These are phyloP conservation scores for Piper betle DNA, from an alignment of 164 flowering plant species.

Conservation along the genomic window DNA sequence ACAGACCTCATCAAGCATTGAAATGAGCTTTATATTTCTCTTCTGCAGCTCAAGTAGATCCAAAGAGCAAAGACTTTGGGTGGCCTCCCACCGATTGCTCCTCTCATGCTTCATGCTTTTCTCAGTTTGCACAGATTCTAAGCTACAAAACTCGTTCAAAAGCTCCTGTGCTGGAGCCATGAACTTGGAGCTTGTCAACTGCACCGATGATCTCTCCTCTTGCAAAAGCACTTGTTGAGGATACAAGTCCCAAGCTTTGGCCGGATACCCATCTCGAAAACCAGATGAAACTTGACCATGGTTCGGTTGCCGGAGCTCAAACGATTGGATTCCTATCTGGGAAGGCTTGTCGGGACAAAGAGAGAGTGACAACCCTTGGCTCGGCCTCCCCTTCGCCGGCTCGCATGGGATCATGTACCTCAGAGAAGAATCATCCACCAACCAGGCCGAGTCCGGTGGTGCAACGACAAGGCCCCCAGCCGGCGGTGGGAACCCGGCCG, in stretches of 20 bases:
- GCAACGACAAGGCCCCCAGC: slow-evolving; percentile 13
- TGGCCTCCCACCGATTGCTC: slow-evolving; percentile 21
- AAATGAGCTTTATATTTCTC: slow-evolving; percentile 64
- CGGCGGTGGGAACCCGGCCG: slow-evolving; percentile 9
- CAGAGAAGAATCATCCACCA: slow-evolving; percentile 16
- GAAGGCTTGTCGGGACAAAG: slow-evolving; percentile 44
- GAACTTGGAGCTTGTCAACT: slow-evolving; percentile 59
- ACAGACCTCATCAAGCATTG: slow-evolving; percentile 82
- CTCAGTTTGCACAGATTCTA: slow-evolving; percentile 27
- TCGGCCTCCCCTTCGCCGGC: slow-evolving; percentile 41
- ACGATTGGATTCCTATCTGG: slow-evolving; percentile 42
- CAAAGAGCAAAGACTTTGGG: slow-evolving; percentile 32
- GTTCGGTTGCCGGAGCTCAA: slow-evolving; percentile 38
- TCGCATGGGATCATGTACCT: slow-evolving; percentile 50
- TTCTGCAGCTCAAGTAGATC: slow-evolving; percentile 69
- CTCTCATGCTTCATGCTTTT: slow-evolving; percentile 15
- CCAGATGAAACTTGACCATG: slow-evolving; percentile 10
- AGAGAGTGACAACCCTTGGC: slow-evolving; percentile 75
- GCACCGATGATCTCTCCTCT: slow-evolving; percentile 3
- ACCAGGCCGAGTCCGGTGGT: slow-evolving; percentile 12
- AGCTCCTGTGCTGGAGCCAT: slow-evolving; percentile 72
- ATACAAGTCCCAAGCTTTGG: slow-evolving; percentile 17
- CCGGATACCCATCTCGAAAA: slow-evolving; percentile 22
- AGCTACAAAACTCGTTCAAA: slow-evolving; percentile 70
- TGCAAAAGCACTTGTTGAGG: slow-evolving; percentile 6